These are phyloP conservation scores for Penicillium verrucosum DNA, from an alignment of 2,329 filamentous ascomycete genomes.

Conservation along the genomic window DNA sequence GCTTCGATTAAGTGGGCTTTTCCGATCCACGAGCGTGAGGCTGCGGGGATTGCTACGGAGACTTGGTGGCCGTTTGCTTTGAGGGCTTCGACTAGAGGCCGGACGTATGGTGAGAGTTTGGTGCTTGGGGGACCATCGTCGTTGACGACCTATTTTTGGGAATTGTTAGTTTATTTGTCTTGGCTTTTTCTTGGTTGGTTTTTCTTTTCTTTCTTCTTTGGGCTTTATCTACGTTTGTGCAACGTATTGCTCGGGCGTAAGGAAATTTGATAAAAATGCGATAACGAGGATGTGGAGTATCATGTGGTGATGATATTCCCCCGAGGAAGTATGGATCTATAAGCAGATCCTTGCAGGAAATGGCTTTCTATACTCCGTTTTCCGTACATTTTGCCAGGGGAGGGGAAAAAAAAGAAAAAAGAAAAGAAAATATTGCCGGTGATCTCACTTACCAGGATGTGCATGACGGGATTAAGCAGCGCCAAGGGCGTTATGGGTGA, in stretches of 20 bases:
- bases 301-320: not conserved
- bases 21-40: conserved; percentile 90
- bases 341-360: not conserved
- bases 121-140: conserved; percentile 73
- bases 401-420: conserved; percentile 1
- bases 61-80: conserved; percentile 72
- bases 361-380: not conserved
- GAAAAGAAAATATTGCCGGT: not conserved
- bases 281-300: not conserved
- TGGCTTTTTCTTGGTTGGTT: not conserved
- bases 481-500: conserved; percentile 7
- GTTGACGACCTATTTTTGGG: conserved; percentile 49
- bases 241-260: not conserved
- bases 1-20: conserved; percentile 93
- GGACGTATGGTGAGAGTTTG: conserved; percentile 71
- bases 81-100: conserved; percentile 65
- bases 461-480: conserved; percentile 33
- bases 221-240: not conserved
- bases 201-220: not conserved
- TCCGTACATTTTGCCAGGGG: not conserved
- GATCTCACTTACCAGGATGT: conserved; percentile 44
- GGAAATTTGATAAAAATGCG: conserved; percentile 2
- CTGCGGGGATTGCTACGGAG: conserved; percentile 81
- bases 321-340: not conserved
- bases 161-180: not conserved